Evolutionary conservation across 2,329 filamentous ascomycete species (phyloP), one percentile per base, ranked within the genome.

Genomic region (Sporothrix pallida): DNA sequence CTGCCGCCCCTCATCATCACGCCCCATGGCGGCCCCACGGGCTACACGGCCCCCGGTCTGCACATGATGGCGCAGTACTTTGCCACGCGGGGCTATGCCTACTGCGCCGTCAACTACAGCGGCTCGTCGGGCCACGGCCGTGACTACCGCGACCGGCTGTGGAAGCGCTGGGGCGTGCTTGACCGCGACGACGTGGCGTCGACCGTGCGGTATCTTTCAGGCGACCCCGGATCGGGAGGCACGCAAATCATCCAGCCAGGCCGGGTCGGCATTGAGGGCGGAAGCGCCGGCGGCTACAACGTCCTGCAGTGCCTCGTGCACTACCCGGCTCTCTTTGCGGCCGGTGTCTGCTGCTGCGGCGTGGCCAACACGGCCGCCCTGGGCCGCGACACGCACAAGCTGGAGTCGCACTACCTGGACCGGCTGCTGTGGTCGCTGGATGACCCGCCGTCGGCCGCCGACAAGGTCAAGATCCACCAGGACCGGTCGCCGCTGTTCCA

Each of bases 201-300:
- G 65, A 82, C 82, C 3, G 84, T 87, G 0, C 78, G 80, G 0
- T 83, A 84, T 65, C 81, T 89, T 1, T 80, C 80, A 0, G 74
- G 76, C 0, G 44, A 15, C 17, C 77, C 80, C 0, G 81, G 75
- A 46, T 15, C 4, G 62, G 62, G 6, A 20, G 17, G n/a, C 3
- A 2, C 5, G 26, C 48, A 7, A 48, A 37, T 63, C 73, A 56
- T 56, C 70, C 62, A 75, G 46, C 10, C 37, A 10, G 17, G 48
- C 65, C 70, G 74, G 46, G 73, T 76, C 48, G 75, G 73, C 31
- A 75, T 75, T 56, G 60, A 73, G 1, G 87, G 87, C 1, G 81
- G 81, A 6, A 87, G 85, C 72, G 85, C 87, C 0, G 87, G 87
- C 13, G 87, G 87, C 0, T 89, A 88, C 78, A 84, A 84, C 12